Percentiles rank a stretch among this genome's conserved stretches.
Evolutionary conservation across 331 rosid species (phyloP).

Genomic region (Prunus yedoensis): DNA sequence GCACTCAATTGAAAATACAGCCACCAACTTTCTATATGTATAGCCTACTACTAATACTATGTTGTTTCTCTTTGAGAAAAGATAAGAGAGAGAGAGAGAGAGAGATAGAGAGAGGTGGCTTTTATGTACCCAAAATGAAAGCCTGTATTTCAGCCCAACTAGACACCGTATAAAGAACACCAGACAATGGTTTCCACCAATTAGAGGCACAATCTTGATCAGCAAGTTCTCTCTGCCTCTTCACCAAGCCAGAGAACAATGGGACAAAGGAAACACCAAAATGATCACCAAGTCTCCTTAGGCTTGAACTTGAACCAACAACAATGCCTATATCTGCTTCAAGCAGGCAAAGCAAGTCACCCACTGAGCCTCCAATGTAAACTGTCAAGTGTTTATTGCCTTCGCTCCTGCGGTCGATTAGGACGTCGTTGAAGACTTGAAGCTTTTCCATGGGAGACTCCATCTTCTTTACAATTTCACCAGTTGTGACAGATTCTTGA

Average conservation of each 20-base stretch:
- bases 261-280: conserved; percentile 28
- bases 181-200: conserved; percentile 32
- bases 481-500: conserved; percentile 16
- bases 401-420: background rate
- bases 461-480: conserved; percentile 25
- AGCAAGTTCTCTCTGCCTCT: conserved; percentile 15
- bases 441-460: conserved; percentile 24
- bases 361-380: conserved; percentile 31
- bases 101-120: background rate
- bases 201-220: background rate
- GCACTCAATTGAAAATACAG: conserved; percentile 9
- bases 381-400: conserved; percentile 21
- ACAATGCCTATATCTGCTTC: conserved; percentile 36
- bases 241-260: conserved; percentile 28
- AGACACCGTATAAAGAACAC: conserved; percentile 29
- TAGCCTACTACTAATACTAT: background rate
- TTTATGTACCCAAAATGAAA: conserved; percentile 26
- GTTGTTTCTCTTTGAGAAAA: too few relatives aligned
- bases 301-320: conserved; percentile 18
- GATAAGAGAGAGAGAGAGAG: background rate
- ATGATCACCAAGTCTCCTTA: conserved; percentile 18
- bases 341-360: conserved; percentile 33
- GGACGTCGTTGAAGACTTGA: conserved; percentile 17
- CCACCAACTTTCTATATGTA: conserved; percentile 7
- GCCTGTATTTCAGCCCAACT: conserved; percentile 37